Base-by-base conservation (phyloP, 1,284 basidiomycete species). In the Pyrrhoderma noxium region DNA sequence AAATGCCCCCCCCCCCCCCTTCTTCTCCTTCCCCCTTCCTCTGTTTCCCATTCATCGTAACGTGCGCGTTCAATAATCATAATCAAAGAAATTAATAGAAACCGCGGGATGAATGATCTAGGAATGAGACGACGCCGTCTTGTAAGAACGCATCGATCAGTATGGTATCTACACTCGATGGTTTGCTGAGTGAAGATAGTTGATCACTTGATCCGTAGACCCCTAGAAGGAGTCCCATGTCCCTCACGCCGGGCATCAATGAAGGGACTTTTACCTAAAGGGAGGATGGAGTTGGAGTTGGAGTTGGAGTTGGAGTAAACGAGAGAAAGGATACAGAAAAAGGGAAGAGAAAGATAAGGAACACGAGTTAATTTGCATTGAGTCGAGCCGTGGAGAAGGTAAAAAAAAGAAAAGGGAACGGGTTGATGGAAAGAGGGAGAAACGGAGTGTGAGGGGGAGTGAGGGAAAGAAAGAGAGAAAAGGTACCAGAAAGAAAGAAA, bases 201-300 rank as follows among this genome's bases (percentile, higher is more conserved):
- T 75, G 72, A 23, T 75, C 70, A 23, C 69, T 63, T 21, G 74
- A 68, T 5, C 87, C 89, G 62, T 88, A 89, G 25, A 89, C 79
- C 14, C 89, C 88, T 52, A 96, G 77, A 47, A 97, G 70, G 49
- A 96, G 73, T n/a, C 93, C 91, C 18, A 86, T 82, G 62, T 91
- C 91, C 61, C 91, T 85, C 62, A 95, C 86, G 8, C 83, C 88
- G 58, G 87, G 82, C 41, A 93, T 82, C 54, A 96, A 69, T 25
- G 88, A 89, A 27, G 93, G 92, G 35, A 95, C 91, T 61, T 74
- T 69, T 64, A 67, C 70, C 56, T 60, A 19, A 23, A 39, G 3
- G 23, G 11, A 7, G 16, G 16, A 37, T 37, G 35, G 16, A 37
- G 9, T n/a, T 9, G 9, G 11, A 37, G 35, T 37, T 9, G 11